Evolutionary conservation across 768 basidiomycete species (phyloP), one percentile per base, ranked within the genome.

Genomic region (Tricholoma terreum): DNA sequence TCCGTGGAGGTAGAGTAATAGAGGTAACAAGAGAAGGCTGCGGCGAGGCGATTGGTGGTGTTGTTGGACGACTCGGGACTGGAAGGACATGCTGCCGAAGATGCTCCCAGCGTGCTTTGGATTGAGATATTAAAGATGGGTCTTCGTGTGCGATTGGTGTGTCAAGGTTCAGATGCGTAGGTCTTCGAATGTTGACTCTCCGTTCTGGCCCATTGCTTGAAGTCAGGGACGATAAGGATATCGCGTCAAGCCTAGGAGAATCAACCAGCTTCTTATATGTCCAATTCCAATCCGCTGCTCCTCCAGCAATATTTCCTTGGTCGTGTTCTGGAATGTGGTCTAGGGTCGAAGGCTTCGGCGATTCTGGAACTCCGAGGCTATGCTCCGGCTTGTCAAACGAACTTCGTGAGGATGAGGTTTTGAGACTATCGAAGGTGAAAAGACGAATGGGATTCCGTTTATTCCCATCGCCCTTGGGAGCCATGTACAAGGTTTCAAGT

Each of bases 11-110:
- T 31, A 55, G 65, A 42, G 54, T 62, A 30, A 57, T 35, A 8
- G 62, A 27, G 1, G 45, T 55, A 30, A 69, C n/a, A 8, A 72
- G 62, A 36, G 73, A 68, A 5, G 65, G 60, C 46, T 71, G 71
- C 34, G 64, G 61, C 8, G 61, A 57, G 35, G 59, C 61, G 45
- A 67, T 65, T 10, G 67, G 63, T 7, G 73, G 69, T 5, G 71
- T 69, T 10, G 54, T 46, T 21, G 70, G 62, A 6, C 66, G 69
- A 43, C 55, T 58, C 10, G 69, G 51, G 7, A 69, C 54, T 0
- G 75, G 75, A 19, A 84, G 65, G 11, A 85, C 82, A 65, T 84
- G 82, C 40, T 78, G 78, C n/a, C 84, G 75, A 12, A 85, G 59
- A 27, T 71, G 72, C 21, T 83, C 79, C 84, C 84, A 86, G 22